Conservation (phyloP, 495 filamentous ascomycete species). For the Penicillium coprophilum region DNA sequence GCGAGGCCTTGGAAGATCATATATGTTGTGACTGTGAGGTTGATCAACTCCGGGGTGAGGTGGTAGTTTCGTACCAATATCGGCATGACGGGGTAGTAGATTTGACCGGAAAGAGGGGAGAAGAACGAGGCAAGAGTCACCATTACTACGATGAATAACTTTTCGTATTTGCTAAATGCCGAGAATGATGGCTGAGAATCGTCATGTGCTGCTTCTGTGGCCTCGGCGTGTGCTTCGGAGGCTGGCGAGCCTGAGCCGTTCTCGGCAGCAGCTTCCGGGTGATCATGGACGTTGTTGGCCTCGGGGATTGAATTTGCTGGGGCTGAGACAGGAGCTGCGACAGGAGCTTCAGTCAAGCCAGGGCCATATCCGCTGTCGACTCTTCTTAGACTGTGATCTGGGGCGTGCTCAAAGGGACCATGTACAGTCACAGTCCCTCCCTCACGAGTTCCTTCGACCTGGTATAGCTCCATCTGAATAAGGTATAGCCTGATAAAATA, state of each 20-base stretch:
- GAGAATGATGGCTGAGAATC: constrained; percentile 32
- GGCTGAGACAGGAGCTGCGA: neutral
- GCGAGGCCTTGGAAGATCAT: constrained; percentile 63
- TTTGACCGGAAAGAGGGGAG: constrained; percentile 67
- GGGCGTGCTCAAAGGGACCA: neutral
- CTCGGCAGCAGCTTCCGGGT: neutral
- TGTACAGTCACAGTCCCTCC: neutral
- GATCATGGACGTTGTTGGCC: neutral
- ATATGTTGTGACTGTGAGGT: constrained; percentile 66
- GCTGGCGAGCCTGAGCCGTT: neutral
- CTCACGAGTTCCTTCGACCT: neutral
- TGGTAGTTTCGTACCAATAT: constrained; percentile 53
- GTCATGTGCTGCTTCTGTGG: neutral
- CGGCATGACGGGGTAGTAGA: constrained; percentile 71
- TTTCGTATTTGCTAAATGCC: constrained; percentile 56
- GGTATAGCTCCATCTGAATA: neutral
- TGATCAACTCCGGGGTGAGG: constrained; percentile 61
- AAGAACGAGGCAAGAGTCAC: constrained; percentile 43
- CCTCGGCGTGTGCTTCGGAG: constrained; percentile 7
- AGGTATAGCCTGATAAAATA: neutral
- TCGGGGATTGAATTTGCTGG: neutral
- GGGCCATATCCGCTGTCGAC: neutral
- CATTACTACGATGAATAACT: constrained; percentile 61
- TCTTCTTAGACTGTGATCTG: neutral
- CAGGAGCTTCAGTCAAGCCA: neutral